Evolutionary conservation across 2,329 filamentous ascomycete species (phyloP).

Genomic region (Paracamarosporium sp.): DNA sequence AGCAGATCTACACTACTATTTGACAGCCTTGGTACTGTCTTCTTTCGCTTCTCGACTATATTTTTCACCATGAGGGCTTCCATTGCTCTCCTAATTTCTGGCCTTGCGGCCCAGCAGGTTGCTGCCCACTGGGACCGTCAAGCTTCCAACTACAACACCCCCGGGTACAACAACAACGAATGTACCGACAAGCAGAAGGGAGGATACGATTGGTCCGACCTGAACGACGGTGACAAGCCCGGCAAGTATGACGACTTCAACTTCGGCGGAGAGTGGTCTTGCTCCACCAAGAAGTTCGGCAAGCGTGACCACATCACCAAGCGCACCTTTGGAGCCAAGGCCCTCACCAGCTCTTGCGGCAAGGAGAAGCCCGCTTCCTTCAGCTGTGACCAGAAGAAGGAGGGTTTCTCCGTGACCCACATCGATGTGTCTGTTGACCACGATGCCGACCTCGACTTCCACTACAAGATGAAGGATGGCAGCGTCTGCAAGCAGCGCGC

Average conservation of each 20-base stretch:
- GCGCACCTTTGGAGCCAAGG: slow-evolving; percentile 51
- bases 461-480: slow-evolving; percentile 86
- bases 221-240: slow-evolving; percentile 56
- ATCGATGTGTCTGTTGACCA: slow-evolving; percentile 77
- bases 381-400: slow-evolving; percentile 63
- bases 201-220: slow-evolving; percentile 76
- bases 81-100: slow-evolving; percentile 54
- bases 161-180: slow-evolving; percentile 76
- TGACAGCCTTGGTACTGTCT: slow-evolving; percentile 23
- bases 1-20: slow-evolving; percentile 24
- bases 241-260: slow-evolving; percentile 69
- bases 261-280: slow-evolving; percentile 70
- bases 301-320: slow-evolving; percentile 65
- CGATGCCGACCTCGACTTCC: slow-evolving; percentile 81
- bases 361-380: slow-evolving; percentile 66
- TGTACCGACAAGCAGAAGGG: slow-evolving; percentile 73
- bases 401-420: slow-evolving; percentile 75
- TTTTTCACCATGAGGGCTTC: slow-evolving; percentile 47
- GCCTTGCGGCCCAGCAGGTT: slow-evolving; percentile 55
- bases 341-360: slow-evolving; percentile 52
- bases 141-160: slow-evolving; percentile 67
- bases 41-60: slow-evolving; percentile 19
- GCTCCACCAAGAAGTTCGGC: slow-evolving; percentile 64
- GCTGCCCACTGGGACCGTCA: slow-evolving; percentile 58
- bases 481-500: slow-evolving; percentile 80